These are phyloP conservation scores for Suillus cothurnatus DNA, from an alignment of 768 basidiomycete species.

Conservation along the genomic window DNA sequence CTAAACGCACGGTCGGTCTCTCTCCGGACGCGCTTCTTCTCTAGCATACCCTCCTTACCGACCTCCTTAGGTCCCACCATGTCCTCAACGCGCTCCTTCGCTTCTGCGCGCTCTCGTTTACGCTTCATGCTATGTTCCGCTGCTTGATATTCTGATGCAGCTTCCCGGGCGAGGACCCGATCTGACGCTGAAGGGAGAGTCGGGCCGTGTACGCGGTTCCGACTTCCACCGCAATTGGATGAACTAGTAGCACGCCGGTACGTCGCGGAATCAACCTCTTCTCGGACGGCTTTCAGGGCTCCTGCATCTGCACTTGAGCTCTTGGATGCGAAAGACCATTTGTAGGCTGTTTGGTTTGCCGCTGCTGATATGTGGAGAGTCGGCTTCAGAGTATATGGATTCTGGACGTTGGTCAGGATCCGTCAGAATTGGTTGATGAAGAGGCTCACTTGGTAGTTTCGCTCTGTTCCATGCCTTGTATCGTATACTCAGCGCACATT, in stretches of 20 bases:
- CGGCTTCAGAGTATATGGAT: conserved; percentile 62
- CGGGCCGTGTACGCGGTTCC: conserved; percentile 61
- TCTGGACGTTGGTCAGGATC: conserved; percentile 34
- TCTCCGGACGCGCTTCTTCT: conserved; percentile 78
- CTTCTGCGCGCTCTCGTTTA: conserved; percentile 67
- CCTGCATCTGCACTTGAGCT: conserved; percentile 56
- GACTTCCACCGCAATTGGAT: conserved; percentile 19
- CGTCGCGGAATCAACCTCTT: conserved; percentile 54
- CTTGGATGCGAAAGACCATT: conserved; percentile 85
- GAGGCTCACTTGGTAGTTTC: conserved; percentile 57
- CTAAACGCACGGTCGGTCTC: conserved; percentile 72
- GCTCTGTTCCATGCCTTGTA: conserved; percentile 81
- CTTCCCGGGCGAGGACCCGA: conserved; percentile 68
- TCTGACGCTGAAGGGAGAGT: conserved; percentile 71
- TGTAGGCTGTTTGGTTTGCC: conserved; percentile 77
- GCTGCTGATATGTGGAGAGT: conserved; percentile 55
- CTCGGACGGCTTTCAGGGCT: conserved; percentile 59
- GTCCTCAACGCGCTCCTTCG: conserved; percentile 73
- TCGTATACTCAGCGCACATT: conserved; percentile 6
- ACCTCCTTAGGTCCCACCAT: conserved; percentile 78
- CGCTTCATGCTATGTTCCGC: conserved; percentile 60
- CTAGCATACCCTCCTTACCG: conserved; percentile 82
- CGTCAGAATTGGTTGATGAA: not conserved
- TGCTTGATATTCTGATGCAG: conserved; percentile 49
- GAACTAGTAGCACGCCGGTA: conserved; percentile 27